These are phyloP conservation scores for Hypoxylon sp. DNA, from an alignment of 2,329 filamentous ascomycete genomes.

Conservation along the genomic window DNA sequence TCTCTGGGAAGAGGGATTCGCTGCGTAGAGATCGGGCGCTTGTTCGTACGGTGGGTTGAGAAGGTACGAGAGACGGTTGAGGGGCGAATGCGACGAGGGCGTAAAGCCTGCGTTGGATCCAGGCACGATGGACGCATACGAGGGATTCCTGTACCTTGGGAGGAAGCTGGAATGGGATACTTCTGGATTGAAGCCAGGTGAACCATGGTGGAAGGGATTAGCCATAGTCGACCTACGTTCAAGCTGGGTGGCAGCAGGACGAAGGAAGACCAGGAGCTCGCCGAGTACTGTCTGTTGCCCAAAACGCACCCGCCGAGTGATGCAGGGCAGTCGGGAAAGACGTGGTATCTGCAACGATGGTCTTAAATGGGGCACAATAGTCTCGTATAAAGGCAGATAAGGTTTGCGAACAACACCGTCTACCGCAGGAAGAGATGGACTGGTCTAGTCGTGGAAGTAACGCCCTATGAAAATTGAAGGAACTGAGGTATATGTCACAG, in stretches of 20 bases:
- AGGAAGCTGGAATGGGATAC: slow-evolving; percentile 51
- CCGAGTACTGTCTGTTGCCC: slow-evolving; percentile 15
- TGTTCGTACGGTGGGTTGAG: slow-evolving; percentile 62
- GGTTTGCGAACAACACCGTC: slow-evolving; percentile 10
- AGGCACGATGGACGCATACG: slow-evolving; percentile 59
- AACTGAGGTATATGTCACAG: slow-evolving; percentile 20
- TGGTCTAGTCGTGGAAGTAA: slow-evolving; percentile 17
- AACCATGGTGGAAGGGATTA: slow-evolving; percentile 57
- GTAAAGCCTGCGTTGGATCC: slow-evolving; percentile 49
- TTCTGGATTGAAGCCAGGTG: slow-evolving; percentile 53
- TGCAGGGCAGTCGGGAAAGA: slow-evolving; percentile 18
- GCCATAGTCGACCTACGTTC: slow-evolving; percentile 54
- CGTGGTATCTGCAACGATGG: not conserved
- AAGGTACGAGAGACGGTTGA: slow-evolving; percentile 65
- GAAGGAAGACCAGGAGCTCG: slow-evolving; percentile 23
- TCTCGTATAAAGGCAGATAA: not conserved
- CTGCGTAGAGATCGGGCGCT: slow-evolving; percentile 50
- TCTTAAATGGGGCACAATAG: not conserved
- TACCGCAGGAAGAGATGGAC: slow-evolving; percentile 19
- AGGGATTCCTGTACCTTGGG: slow-evolving; percentile 53
- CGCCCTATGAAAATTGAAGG: slow-evolving; percentile 22
- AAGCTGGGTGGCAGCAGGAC: slow-evolving; percentile 25
- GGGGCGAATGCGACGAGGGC: slow-evolving; percentile 51
- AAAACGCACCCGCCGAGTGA: slow-evolving; percentile 19
- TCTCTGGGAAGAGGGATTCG: slow-evolving; percentile 45